phyloP scores from a whole-genome alignment of 768 basidiomycete species.

The Xerocomus brunneocitrinus region DNA sequence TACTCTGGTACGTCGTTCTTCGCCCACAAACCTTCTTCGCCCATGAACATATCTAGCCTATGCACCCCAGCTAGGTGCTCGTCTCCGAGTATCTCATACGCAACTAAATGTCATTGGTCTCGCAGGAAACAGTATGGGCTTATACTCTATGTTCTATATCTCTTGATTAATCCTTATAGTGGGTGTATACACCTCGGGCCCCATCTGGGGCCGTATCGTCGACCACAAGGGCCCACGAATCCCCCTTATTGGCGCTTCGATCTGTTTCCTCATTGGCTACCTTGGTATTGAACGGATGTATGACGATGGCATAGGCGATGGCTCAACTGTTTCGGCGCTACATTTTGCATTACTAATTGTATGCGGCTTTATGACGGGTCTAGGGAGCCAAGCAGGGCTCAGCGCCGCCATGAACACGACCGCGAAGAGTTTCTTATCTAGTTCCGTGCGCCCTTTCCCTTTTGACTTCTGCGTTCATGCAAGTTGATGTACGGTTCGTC shows the following conservation, averaged over 20 bases:
- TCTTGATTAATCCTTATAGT: slow-evolving; percentile 35
- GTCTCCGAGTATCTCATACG: slow-evolving; percentile 72
- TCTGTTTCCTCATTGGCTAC: slow-evolving; percentile 68
- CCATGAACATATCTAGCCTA: slow-evolving; percentile 50
- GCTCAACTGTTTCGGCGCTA: slow-evolving; percentile 36
- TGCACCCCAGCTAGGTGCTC: slow-evolving; percentile 79
- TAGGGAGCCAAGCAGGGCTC: slow-evolving; percentile 71
- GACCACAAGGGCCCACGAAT: slow-evolving; percentile 70
- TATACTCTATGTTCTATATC: neutral
- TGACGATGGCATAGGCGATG: slow-evolving; percentile 45
- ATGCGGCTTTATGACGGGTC: slow-evolving; percentile 70
- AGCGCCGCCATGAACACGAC: slow-evolving; percentile 72
- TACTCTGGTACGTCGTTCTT: slow-evolving; percentile 25
- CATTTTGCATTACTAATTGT: slow-evolving; percentile 49
- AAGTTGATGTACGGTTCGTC: neutral
- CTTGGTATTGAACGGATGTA: slow-evolving; percentile 66
- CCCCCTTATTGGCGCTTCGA: slow-evolving; percentile 54
- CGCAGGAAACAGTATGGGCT: slow-evolving; percentile 64
- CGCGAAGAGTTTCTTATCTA: slow-evolving; percentile 77
- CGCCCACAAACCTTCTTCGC: too few species aligned
- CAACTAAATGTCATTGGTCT: slow-evolving; percentile 77
- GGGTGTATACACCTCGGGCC: slow-evolving; percentile 74
- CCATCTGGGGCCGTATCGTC: slow-evolving; percentile 74
- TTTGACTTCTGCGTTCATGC: neutral
- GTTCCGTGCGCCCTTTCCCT: slow-evolving; percentile 43